Evolutionary conservation across 495 filamentous ascomycete species (phyloP).

Genomic region (Evernia prunastri): DNA sequence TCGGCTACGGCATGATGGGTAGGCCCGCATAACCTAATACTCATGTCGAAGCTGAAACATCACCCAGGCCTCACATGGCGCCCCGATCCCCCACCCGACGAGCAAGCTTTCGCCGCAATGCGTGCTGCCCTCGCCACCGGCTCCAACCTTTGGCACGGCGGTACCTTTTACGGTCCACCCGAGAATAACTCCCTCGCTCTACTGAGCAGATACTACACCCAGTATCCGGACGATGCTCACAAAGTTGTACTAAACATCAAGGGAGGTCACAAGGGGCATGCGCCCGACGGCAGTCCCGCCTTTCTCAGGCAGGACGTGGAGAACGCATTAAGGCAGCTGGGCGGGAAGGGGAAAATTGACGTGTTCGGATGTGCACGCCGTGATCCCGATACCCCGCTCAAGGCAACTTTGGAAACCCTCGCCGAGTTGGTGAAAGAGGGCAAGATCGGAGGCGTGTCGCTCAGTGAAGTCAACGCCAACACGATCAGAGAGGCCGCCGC

Average conservation of each 20-base stretch:
- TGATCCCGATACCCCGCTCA: too few species aligned
- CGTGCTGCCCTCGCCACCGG: conserved; percentile 57
- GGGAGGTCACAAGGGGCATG: conserved; percentile 33
- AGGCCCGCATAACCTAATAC: too few species aligned
- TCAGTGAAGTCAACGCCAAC: conserved; percentile 64
- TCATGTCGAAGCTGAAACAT: too few species aligned
- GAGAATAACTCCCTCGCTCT: conserved; percentile 57
- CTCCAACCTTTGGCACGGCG: conserved; percentile 72
- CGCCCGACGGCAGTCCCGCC: conserved; percentile 54
- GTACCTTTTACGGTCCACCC: conserved; percentile 68
- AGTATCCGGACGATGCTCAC: conserved; percentile 51
- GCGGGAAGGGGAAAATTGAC: too few species aligned
- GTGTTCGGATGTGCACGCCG: too few species aligned
- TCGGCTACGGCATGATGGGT: too few species aligned
- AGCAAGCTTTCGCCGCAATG: conserved; percentile 60
- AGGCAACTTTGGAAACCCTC: too few species aligned
- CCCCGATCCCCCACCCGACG: conserved; percentile 45
- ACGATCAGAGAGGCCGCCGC: conserved; percentile 69
- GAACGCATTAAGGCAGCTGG: too few species aligned
- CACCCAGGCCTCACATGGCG: conserved; percentile 65
- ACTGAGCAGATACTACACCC: conserved; percentile 50
- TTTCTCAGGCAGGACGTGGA: conserved; percentile 58
- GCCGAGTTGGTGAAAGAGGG: too few species aligned
- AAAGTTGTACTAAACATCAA: conserved; percentile 56
- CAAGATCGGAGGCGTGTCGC: conserved; percentile 64